Evolutionary conservation across 371 early-diverging fungal genomes (phyloP).

Genomic region (Saksenaea oblongispora): DNA sequence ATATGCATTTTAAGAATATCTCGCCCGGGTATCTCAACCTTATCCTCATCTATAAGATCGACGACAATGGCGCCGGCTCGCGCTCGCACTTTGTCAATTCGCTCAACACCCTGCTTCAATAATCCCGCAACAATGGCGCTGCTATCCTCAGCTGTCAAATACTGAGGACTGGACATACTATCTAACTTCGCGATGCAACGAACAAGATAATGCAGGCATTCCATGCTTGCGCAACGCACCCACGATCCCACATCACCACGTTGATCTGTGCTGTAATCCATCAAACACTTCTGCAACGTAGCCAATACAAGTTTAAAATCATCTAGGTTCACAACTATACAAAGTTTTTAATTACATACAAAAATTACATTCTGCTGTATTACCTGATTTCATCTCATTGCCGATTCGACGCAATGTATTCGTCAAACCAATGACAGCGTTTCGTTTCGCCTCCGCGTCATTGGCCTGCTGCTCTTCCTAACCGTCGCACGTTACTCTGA

Average conservation of each 20-base stretch:
- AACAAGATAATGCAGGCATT: conserved; percentile 51
- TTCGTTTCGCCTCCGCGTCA: conserved; percentile 73
- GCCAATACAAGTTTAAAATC: conserved; percentile 46
- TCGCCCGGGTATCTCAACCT: conserved; percentile 23
- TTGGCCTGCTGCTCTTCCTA: conserved; percentile 40
- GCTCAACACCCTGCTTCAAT: conserved; percentile 76
- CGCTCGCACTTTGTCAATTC: conserved; percentile 79
- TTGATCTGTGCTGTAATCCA: conserved; percentile 86
- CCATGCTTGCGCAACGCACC: conserved; percentile 80
- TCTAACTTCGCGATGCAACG: conserved; percentile 49
- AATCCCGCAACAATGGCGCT: conserved; percentile 46
- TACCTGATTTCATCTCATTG: conserved; percentile 46
- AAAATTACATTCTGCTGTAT: background rate
- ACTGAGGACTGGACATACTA: conserved; percentile 19
- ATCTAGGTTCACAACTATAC: conserved; percentile 3
- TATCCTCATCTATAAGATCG: conserved; percentile 34
- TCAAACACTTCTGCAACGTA: conserved; percentile 58
- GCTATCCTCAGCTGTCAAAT: conserved; percentile 23
- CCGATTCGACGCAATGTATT: conserved; percentile 41
- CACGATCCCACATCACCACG: conserved; percentile 97
- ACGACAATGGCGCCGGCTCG: conserved; percentile 62
- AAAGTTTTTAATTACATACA: background rate
- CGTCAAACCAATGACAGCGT: conserved; percentile 61
- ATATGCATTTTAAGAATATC: conserved; percentile 24
- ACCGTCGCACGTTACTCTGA: background rate